Conservation (phyloP, 495 filamentous ascomycete species). For the Penicillium pancosmium region DNA sequence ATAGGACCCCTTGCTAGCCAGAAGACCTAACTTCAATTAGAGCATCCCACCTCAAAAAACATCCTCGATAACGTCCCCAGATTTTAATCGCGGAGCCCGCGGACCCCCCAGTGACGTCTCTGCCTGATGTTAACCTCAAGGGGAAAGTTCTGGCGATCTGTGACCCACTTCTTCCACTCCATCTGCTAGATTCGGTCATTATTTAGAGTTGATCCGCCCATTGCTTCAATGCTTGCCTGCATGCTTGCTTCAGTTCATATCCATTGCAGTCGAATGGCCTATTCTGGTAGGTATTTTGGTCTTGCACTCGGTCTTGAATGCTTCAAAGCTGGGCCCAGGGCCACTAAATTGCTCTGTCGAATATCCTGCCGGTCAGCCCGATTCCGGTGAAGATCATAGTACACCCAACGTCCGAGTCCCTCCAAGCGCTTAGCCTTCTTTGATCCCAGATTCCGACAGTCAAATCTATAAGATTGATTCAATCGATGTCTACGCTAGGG, state of each 20-base stretch:
- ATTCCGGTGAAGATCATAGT: no score
- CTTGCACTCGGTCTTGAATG: not conserved
- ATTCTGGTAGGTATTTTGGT: not conserved
- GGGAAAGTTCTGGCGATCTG: conserved; percentile 2
- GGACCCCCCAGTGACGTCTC: not conserved
- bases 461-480: no score
- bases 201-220: not conserved
- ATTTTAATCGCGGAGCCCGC: not conserved
- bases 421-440: no score
- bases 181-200: not conserved
- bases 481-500: no score
- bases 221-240: not conserved
- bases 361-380: no score
- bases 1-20: no score
- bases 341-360: no score
- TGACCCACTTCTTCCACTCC: not conserved
- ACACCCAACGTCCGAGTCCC: no score
- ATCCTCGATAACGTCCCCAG: not conserved
- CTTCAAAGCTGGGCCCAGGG: not conserved
- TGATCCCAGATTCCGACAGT: no score
- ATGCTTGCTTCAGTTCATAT: not conserved
- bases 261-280: not conserved
- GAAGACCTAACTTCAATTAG: no score
- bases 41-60: no score
- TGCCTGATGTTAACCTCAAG: not conserved